Conservation (phyloP, 164 flowering plant genomes). For the Annona cherimola region DNA sequence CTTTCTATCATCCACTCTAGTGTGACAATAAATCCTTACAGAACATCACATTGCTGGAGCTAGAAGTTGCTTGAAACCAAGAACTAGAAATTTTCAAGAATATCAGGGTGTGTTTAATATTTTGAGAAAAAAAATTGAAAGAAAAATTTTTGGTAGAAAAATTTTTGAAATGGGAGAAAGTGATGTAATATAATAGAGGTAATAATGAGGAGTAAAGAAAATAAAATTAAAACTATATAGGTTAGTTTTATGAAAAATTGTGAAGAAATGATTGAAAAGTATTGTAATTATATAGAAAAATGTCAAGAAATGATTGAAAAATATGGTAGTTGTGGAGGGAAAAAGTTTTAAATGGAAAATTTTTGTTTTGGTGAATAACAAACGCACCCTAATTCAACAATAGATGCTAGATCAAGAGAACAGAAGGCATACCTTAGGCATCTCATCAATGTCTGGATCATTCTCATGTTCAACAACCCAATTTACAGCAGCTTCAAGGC, state of each 20-base stretch:
- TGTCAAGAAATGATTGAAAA: not conserved
- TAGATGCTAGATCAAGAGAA: conserved; percentile 3
- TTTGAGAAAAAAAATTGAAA: too few species aligned
- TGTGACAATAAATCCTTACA: too few species aligned
- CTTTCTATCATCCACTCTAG: too few species aligned
- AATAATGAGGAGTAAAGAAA: too few species aligned
- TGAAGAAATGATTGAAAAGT: not conserved
- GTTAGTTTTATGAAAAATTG: not conserved
- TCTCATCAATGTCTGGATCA: conserved; percentile 84
- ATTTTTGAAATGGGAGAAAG: too few species aligned
- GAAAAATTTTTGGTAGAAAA: too few species aligned
- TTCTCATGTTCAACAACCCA: conserved; percentile 97
- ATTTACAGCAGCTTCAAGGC: conserved; percentile 79
- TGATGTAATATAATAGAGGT: too few species aligned
- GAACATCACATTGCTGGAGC: too few species aligned
- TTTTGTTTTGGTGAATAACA: not conserved
- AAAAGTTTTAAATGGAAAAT: not conserved
- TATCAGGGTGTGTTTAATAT: too few species aligned
- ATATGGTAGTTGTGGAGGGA: not conserved
- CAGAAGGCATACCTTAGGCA: conserved; percentile 67
- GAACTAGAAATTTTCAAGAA: too few species aligned
- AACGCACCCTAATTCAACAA: not conserved
- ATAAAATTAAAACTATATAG: too few species aligned
- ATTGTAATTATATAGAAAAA: not conserved
- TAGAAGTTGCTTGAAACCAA: too few species aligned